Percentiles rank a stretch among this genome's conserved stretches.
phyloP scores from a whole-genome alignment of 176 grass and related monocot species.

The Carex parvula region DNA sequence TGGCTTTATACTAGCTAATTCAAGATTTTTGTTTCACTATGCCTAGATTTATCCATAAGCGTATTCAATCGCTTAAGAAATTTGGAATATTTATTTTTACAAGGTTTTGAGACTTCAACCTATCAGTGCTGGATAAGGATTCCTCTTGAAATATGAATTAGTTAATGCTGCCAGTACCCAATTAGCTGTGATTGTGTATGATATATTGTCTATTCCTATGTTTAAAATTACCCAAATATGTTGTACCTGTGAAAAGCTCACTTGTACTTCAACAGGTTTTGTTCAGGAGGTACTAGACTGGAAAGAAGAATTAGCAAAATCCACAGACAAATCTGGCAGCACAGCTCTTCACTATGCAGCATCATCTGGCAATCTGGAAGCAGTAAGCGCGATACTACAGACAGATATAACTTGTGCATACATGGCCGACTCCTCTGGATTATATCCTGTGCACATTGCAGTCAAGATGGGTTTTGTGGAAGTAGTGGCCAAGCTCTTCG shows the following conservation, averaged over 20 bases:
- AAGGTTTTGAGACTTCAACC: not conserved
- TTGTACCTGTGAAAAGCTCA: not conserved
- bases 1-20: too few relatives aligned
- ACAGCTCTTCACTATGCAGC: not conserved
- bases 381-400: not conserved
- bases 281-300: not conserved
- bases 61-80: too few relatives aligned
- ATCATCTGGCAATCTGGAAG: not conserved
- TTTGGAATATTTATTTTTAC: too few relatives aligned
- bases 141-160: not conserved
- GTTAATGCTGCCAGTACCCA: not conserved
- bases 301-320: not conserved
- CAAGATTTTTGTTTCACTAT: too few relatives aligned
- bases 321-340: not conserved
- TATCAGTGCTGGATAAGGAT: not conserved
- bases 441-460: constrained; percentile 22
- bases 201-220: too few relatives aligned
- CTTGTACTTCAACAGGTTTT: constrained; percentile 19
- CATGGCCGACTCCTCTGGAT: not conserved
- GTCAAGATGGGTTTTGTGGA: not conserved
- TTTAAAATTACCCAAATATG: not conserved
- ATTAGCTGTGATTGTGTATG: too few relatives aligned
- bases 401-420: not conserved
- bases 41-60: too few relatives aligned
- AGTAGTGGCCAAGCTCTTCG: not conserved